phyloP scores from a whole-genome alignment of 176 grass and related monocot species.

The Musa acuminata region DNA sequence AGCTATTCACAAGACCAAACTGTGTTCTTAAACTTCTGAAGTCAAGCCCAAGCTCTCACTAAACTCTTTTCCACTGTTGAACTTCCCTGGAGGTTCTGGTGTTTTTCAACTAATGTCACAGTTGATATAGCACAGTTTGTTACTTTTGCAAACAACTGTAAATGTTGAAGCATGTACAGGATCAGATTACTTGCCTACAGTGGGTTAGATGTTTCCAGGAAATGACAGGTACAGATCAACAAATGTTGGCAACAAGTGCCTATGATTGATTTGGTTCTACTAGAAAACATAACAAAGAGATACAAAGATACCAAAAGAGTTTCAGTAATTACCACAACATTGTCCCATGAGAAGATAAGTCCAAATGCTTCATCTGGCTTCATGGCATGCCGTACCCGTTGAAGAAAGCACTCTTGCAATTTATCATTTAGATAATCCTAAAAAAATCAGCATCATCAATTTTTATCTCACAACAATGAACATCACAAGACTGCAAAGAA shows the following conservation, averaged over 20 bases:
- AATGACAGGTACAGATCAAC: not conserved
- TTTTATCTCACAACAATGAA: not conserved
- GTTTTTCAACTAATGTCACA: too few species aligned
- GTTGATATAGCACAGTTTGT: not conserved
- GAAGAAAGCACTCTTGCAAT: slow-evolving; percentile 91
- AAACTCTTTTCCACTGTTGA: too few species aligned
- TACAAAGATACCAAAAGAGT: not conserved
- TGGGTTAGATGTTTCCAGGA: not conserved
- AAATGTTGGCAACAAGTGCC: not conserved
- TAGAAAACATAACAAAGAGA: not conserved
- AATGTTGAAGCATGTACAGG: not conserved
- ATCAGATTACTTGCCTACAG: not conserved
- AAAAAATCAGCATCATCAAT: slow-evolving; percentile 4
- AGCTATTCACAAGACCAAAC: not conserved
- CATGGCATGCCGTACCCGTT: slow-evolving; percentile 97
- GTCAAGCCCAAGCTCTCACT: too few species aligned
- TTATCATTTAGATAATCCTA: slow-evolving; percentile 94
- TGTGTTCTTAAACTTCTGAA: not conserved
- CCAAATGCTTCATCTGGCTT: slow-evolving; percentile 99
- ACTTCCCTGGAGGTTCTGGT: too few species aligned
- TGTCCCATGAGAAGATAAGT: slow-evolving; percentile 96
- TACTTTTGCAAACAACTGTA: not conserved
- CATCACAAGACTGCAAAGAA: not conserved
- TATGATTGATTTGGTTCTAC: not conserved
- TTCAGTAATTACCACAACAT: slow-evolving; percentile 62